These are phyloP conservation scores for Euphrasia confusa DNA, from an alignment of 257 asterid species.

Conservation along the genomic window DNA sequence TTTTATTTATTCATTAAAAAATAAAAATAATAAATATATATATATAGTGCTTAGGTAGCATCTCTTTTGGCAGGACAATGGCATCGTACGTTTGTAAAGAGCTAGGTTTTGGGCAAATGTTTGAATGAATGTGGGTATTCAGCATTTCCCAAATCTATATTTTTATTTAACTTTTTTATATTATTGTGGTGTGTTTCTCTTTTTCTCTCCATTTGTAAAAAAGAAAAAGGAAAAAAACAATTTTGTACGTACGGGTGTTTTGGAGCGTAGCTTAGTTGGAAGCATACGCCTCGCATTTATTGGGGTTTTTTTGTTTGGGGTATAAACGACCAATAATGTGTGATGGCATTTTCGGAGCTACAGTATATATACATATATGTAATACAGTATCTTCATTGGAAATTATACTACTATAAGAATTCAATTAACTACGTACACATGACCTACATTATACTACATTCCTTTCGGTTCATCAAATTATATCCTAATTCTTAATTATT, in stretches of 20 bases:
- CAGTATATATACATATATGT: no score
- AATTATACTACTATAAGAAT: no score
- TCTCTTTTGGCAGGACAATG: conserved; percentile 25
- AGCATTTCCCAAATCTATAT: conserved; percentile 34
- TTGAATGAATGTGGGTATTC: conserved; percentile 36
- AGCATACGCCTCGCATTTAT: conserved; percentile 22
- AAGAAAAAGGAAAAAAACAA: not conserved
- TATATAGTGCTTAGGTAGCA: not conserved
- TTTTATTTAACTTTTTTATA: conserved; percentile 28
- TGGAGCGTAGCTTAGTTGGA: conserved; percentile 17
- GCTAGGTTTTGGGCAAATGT: conserved; percentile 20
- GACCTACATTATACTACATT: no score
- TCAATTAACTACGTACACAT: no score
- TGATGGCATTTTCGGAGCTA: conserved; percentile 20
- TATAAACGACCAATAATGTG: conserved; percentile 26
- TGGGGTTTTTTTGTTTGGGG: conserved; percentile 14
- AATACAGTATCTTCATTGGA: no score
- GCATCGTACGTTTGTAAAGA: conserved; percentile 30
- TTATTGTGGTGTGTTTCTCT: not conserved
- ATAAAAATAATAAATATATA: conserved; percentile 2
- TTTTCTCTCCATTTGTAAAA: not conserved
- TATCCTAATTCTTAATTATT: no score
- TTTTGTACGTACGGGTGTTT: conserved; percentile 14
- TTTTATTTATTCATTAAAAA: no score
- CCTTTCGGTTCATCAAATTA: no score